A percentile compares a stretch with the other conserved stretches of the same genome.
These are phyloP conservation scores for Heimioporus sp. DNA, from an alignment of 768 basidiomycete genomes.

Conservation along the genomic window DNA sequence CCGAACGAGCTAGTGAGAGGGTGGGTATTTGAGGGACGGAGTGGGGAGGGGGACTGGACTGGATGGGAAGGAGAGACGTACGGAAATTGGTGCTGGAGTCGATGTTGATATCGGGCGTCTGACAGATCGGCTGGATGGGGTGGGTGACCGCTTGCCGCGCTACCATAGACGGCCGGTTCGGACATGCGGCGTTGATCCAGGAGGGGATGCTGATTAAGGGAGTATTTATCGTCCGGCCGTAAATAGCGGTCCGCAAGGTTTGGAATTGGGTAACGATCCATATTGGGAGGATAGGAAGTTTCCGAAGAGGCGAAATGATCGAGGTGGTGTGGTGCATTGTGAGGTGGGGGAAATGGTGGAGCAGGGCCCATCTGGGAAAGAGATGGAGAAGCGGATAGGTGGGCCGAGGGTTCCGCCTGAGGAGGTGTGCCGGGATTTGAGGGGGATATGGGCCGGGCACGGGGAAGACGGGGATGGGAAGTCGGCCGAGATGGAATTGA, in stretches of 20 bases:
- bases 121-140: conserved; percentile 31
- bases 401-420: neutral
- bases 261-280: conserved; percentile 38
- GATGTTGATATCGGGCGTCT: conserved; percentile 35
- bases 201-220: conserved; percentile 34
- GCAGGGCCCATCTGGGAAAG: conserved; percentile 40
- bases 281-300: conserved; percentile 40
- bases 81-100: conserved; percentile 41
- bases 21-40: conserved; percentile 43
- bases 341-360: conserved; percentile 39
- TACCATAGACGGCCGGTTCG: conserved; percentile 53
- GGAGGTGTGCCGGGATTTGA: neutral
- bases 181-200: conserved; percentile 69
- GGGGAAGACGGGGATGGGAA: conserved; percentile 18
- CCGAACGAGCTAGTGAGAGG: conserved; percentile 38
- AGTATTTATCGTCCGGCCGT: conserved; percentile 37
- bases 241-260: conserved; percentile 41
- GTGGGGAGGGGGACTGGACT: conserved; percentile 42
- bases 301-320: conserved; percentile 43
- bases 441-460: conserved; percentile 4
- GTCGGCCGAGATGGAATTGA: conserved; percentile 16
- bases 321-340: conserved; percentile 43
- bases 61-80: conserved; percentile 33
- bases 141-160: conserved; percentile 38
- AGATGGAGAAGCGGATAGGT: conserved; percentile 44